Base-by-base conservation (phyloP, 164 flowering plant species). In the Akebia trifoliata region DNA sequence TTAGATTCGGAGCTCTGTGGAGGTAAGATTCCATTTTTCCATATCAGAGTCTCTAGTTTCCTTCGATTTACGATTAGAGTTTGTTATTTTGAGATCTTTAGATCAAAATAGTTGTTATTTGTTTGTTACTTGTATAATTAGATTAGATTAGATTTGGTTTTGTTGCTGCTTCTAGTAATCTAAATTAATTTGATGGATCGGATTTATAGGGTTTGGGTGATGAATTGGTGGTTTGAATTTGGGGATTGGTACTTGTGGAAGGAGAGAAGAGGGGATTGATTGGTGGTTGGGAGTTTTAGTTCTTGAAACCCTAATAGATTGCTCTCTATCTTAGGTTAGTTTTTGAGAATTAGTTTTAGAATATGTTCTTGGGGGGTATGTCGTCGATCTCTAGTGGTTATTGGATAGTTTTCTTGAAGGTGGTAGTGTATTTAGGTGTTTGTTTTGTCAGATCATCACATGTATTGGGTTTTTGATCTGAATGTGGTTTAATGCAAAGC, bases 1-100 rank as follows among this genome's bases (percentile, higher is more conserved):
- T 47, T 37, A 57, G 66, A 61, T 64, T 63, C 66, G 62, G 57
- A 48, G 60, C 59, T 57, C 50, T 32, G 11, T 44, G 54, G 65
- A 63, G 78, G 76, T 72, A 63, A 72, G 63, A 56, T 63, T 60
- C 53, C 55, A 22, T 26, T 29, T 44, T 14, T 20, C 22, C n/a
- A 4, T 60, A 42, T 29, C 34, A 9, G 18, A 14, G 6, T 15
- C 37, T 29, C 1, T 31, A 54, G 20, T 10, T 31, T 21, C 7
- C 37, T 51, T 22, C 25, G 34, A 25, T 52, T 22, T 48, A 3
- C 6, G 15, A 15, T 37, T 2, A 8, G 31, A 47, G 20, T 11
- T 11, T 0, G 26, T 9, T 20, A 63, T 55, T 7, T 30, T 25
- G 53, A 15, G 20, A 24, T 17, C 37, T 34, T 55, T 32, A 43